Base-by-base conservation (phyloP, 2,329 filamentous ascomycete species). In the Epichloe sp. region DNA sequence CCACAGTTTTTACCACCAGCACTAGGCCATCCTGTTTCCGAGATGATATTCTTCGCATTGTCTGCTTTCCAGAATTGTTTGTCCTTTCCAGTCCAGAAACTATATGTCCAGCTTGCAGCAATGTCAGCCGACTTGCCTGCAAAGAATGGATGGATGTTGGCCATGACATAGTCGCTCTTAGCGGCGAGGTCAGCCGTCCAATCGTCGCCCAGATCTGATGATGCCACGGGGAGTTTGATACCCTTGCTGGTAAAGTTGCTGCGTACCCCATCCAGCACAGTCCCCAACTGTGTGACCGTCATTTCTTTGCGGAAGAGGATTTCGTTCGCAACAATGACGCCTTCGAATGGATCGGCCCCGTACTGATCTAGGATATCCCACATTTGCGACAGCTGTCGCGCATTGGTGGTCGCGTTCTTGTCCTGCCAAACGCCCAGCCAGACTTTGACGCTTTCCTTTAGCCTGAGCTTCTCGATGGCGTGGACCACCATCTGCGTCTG, bases 381-480 rank as follows among this genome's bases (percentile, higher is more conserved):
- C 76, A 96, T 88, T 60, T 94, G 86, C 1, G 73, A 63, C 3
- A 97, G 72, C 64, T 97, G 91, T 6, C 91, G 83, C 17, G 76
- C 70, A 62, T 93, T 95, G 52, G 91, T 95, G 0, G 88, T 94
- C 8, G 72, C 66, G 66, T 96, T 95, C 51, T 72, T 76, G 63
- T 93, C 89, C 55, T 95, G 84, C 88, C 90, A 96, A 3, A 97
- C 90, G 15, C 91, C 91, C 44, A 97, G 73, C 91, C 91, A 97
- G 55, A 97, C 74, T 66, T 94, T 95, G 72, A 95, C 81, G 2
- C 72, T 73, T 52, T 79, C 75, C 50, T 85, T 76, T 59, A 96
- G 71, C 49, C 84, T 75, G 12, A 97, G 75, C 48, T 77, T 77
- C 52, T 86, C 75, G 59, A 97, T 84, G 19, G 90, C 83, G 60